A percentile compares a stretch with the other conserved stretches of the same genome.
phyloP scores from a whole-genome alignment of 2,329 filamentous ascomycete genomes.

The Aureobasidium sp. region DNA sequence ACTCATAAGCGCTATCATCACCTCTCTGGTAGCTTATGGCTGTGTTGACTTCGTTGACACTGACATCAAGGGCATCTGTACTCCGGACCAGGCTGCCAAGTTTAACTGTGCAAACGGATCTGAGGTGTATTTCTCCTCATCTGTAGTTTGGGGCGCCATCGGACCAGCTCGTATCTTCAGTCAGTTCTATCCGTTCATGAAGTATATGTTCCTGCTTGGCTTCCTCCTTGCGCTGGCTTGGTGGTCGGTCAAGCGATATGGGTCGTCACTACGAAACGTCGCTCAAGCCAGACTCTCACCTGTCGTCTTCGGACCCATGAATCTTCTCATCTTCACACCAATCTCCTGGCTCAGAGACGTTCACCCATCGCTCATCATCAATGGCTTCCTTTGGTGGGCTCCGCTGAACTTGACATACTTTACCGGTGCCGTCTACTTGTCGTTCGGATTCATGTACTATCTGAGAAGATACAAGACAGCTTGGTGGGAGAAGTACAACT shows the following conservation, averaged over 20 bases:
- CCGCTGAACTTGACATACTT: background rate
- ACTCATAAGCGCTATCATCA: constrained; percentile 78
- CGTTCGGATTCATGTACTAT: constrained; percentile 81
- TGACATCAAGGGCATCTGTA: constrained; percentile 82
- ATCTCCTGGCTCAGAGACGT: no score
- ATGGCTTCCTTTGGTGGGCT: constrained; percentile 84
- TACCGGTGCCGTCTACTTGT: constrained; percentile 87
- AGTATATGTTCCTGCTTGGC: constrained; percentile 79
- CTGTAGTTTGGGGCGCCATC: constrained; percentile 78
- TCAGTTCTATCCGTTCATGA: no score
- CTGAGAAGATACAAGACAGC: constrained; percentile 70
- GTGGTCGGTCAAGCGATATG: no score
- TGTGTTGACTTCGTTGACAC: constrained; percentile 93
- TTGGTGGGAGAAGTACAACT: constrained; percentile 95
- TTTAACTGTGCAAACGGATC: constrained; percentile 40
- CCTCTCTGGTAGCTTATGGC: constrained; percentile 82
- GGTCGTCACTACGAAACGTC: no score
- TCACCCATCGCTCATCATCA: no score
- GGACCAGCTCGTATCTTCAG: constrained; percentile 22
- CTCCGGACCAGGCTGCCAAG: constrained; percentile 32
- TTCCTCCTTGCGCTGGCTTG: constrained; percentile 74
- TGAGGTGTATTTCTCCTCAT: constrained; percentile 93
- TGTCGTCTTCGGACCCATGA: no score
- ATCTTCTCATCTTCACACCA: no score
- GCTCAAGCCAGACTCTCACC: no score